Base-by-base conservation (phyloP, 345 rosid genomes). In the Laguncularia racemosa region DNA sequence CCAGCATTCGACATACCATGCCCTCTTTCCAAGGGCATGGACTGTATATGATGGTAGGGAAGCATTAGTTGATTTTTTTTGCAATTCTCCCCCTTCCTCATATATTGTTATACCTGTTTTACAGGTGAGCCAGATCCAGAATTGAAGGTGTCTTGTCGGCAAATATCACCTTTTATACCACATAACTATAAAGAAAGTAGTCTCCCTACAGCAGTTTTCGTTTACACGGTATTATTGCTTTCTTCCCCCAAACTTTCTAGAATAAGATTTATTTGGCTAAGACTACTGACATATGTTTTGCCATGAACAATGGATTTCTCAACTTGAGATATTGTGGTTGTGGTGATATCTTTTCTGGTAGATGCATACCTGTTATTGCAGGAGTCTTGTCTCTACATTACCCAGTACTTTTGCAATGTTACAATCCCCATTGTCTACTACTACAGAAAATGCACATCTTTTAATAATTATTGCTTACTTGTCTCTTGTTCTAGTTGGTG, bases 51-150 rank as follows among this genome's bases (percentile, higher is more conserved):
- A 93, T 79, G 99, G 99, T 91, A 84, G 51, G 40, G 9, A n/a
- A 40, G 13, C 19, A 19, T 18, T 33, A 23, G 55, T 49, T 26
- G 48, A 47, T 19, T 45, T 23, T 58, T 48, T 58, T 0, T 33
- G 40, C 28, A 14, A 48, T 14, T 20, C 12, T n/a, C 48, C 44
- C 20, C 16, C 48, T 16, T 44, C 20, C 48, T 47, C 16, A 14
- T 46, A 58, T 2, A 13, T 48, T 48, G 44, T 52, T 28, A 58
- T 28, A 48, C 20, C 26, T 20, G 40, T 28, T 48, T 53, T 38
- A 55, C 60, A 93, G 99, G 97, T 67, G 99, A 93, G 78, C 99
- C 99, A 45, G 99, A 93, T 56, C 97, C 99, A 23, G 99, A 93
- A 12, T 70, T 93, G 79, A 93, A 89, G 76, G 76, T 93, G 44